Conservation (phyloP, 371 early-diverging fungal species). For the Circinella minor region DNA sequence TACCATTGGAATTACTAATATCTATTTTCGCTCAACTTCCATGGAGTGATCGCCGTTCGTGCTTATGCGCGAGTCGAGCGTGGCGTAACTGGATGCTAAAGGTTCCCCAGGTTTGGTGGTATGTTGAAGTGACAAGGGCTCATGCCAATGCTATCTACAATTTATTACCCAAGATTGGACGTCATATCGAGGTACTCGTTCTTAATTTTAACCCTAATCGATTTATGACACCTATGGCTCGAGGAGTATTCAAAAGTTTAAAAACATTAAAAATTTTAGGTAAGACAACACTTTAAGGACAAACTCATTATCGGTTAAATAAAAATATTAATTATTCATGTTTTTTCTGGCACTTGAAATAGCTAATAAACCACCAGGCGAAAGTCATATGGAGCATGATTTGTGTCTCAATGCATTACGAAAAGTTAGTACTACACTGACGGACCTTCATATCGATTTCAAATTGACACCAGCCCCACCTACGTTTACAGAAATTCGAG, state of each 20-base stretch:
- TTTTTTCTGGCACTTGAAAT: no score
- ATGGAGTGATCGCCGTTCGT: not conserved
- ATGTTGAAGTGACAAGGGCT: not conserved
- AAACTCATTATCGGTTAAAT: no score
- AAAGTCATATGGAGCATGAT: not conserved
- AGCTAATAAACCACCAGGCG: not conserved
- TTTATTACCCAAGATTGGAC: not conserved
- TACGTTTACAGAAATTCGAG: not conserved
- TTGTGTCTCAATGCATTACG: not conserved
- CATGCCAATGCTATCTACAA: not conserved
- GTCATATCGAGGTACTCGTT: not conserved
- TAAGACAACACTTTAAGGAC: not conserved
- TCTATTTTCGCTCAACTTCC: not conserved
- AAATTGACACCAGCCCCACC: not conserved
- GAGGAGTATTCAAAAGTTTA: not conserved
- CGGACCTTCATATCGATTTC: not conserved
- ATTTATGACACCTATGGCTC: not conserved
- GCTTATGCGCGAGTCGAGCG: not conserved
- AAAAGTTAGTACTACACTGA: not conserved
- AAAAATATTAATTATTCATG: no score
- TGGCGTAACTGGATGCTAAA: not conserved
- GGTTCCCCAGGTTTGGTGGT: not conserved
- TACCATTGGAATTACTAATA: not conserved
- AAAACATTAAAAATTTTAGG: not conserved
- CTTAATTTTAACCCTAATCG: not conserved